Evolutionary conservation across 2,329 filamentous ascomycete genomes (phyloP).

Genomic region (Dichotomopilus funicola): DNA sequence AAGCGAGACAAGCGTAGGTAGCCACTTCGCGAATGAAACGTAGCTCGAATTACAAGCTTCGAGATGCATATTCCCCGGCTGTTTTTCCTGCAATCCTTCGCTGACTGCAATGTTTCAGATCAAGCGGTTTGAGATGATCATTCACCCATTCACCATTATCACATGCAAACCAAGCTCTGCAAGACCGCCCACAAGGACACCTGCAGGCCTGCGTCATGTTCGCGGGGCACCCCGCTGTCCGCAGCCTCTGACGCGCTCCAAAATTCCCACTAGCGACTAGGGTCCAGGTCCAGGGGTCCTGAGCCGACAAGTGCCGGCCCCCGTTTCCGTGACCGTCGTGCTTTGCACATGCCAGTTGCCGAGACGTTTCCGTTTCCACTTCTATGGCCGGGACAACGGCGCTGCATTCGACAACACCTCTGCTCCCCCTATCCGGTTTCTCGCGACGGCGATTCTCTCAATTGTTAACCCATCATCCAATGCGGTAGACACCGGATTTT

Average conservation of each 20-base stretch:
- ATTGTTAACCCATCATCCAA: background rate
- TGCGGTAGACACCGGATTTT: conserved; percentile 7
- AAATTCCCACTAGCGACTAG: background rate
- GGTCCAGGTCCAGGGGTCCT: conserved; percentile 1
- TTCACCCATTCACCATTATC: too few species aligned
- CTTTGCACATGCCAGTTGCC: background rate
- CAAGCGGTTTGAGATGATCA: too few species aligned
- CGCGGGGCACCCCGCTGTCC: conserved; percentile 1
- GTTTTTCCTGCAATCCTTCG: too few species aligned
- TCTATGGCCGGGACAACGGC: background rate
- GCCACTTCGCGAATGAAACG: too few species aligned
- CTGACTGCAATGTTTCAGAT: too few species aligned
- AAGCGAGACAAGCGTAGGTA: too few species aligned
- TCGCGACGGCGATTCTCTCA: background rate
- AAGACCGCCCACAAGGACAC: too few species aligned
- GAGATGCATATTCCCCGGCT: too few species aligned
- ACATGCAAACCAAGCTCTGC: too few species aligned
- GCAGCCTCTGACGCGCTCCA: background rate
- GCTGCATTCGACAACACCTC: background rate
- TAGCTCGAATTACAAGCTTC: too few species aligned
- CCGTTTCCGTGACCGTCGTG: background rate
- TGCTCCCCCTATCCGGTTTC: background rate
- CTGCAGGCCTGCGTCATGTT: background rate
- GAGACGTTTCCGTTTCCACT: background rate
- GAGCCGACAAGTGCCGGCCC: conserved; percentile 12